Base-by-base conservation (phyloP, 2,329 filamentous ascomycete species). In the Penicillium sp. region DNA sequence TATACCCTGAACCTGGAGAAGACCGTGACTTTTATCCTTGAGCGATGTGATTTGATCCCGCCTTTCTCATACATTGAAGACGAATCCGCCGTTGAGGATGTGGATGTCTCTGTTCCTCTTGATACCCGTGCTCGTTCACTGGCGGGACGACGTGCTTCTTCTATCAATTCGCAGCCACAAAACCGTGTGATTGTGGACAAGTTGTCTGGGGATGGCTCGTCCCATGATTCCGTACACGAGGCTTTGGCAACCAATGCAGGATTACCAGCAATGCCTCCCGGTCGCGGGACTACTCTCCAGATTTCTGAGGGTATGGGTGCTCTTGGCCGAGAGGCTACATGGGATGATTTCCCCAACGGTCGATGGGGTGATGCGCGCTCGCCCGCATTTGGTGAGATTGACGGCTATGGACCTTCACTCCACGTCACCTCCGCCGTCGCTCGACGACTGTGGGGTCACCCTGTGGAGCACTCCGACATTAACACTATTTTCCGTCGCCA, bases 261-360 rank as follows among this genome's bases (percentile, higher is more conserved):
- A 14, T 73, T 90, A n/a, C 87, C 83, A 1, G 57, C 81, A 58
- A 45, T 72, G 52, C 77, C 91, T 60, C 90, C 91, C 65, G 83
- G 81, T 16, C 81, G 90, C 42, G 85, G 85, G 46, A 91, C 90
- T 66, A 93, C 89, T 0, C 78, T 97, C 8, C 89, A 90, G 23
- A 96, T 96, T 47, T 95, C 90, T 0, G 91, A 97, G 71, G 91
- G 93, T 5, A 86, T 95, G 62, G 93, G 91, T 20, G 79, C 86
- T 3, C 76, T 96, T 6, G 93, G 91, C 9, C 80, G 93, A 40
- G 91, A 97, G 74, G 93, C 93, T 27, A 98, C 93, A 0, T 98
- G 93, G 93, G 93, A 98, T 62, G 93, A 98, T 61, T 98, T 89
- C 68, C 91, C 91, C 53, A 97, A 97, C 73, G 93, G 91, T 23